Percentiles rank a stretch among this genome's conserved stretches.
These are phyloP conservation scores for Phytophthora nicotianae DNA, from an alignment of 352 stramenopile genomes.

Conservation along the genomic window DNA sequence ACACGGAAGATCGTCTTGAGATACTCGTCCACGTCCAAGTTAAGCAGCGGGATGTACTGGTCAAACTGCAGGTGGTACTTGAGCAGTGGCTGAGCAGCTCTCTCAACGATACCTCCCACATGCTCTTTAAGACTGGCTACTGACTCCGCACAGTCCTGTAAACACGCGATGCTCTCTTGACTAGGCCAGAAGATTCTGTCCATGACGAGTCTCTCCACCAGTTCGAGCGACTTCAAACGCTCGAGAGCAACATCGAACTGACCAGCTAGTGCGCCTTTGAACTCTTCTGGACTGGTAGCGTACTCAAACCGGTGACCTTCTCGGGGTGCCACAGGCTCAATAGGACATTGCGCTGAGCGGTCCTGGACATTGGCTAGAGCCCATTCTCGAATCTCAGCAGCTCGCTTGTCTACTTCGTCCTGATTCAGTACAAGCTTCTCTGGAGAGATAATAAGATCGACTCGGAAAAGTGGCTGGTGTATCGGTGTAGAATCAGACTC, in stretches of 20 bases:
- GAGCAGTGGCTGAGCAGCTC: conserved; percentile 59
- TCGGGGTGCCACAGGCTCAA: conserved; percentile 50
- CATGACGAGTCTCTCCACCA: conserved; percentile 94
- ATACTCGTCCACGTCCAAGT: conserved; percentile 90
- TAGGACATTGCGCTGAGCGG: conserved; percentile 52
- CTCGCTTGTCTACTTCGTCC: conserved; percentile 51
- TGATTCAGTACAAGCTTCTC: conserved; percentile 68
- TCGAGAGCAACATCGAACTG: conserved; percentile 88
- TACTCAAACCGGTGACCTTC: conserved; percentile 83
- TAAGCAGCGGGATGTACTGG: conserved; percentile 89
- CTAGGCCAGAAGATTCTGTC: conserved; percentile 95
- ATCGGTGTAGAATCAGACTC: conserved; percentile 10
- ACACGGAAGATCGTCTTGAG: conserved; percentile 65
- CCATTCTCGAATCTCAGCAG: conserved; percentile 70
- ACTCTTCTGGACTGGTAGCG: conserved; percentile 61
- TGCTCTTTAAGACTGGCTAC: conserved; percentile 56
- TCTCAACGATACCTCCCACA: conserved; percentile 51
- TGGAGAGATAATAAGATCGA: conserved; percentile 70
- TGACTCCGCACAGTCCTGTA: conserved; percentile 73
- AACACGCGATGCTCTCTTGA: conserved; percentile 89
- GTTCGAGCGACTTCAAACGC: conserved; percentile 82
- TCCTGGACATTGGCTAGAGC: conserved; percentile 55
- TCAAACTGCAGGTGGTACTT: conserved; percentile 86
- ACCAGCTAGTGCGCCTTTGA: conserved; percentile 66
- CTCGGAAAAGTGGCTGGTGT: conserved; percentile 74